Evolutionary conservation across 2,329 filamentous ascomycete genomes (phyloP).

Genomic region (Trichoderma sp.): DNA sequence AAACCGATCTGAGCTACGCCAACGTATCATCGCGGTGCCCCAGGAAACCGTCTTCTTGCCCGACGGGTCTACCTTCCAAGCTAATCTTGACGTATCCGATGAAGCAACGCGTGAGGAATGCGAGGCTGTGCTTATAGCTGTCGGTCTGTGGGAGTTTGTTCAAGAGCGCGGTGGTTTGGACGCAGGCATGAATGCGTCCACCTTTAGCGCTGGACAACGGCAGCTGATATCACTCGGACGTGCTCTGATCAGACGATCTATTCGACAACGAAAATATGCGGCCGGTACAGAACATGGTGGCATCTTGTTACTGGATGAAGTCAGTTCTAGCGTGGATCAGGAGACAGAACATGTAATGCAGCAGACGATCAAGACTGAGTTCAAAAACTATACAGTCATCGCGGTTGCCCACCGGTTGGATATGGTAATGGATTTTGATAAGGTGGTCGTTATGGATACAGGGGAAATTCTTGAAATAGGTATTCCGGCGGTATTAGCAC

Average conservation of each 20-base stretch:
- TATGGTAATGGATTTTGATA: neutral
- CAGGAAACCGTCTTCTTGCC: neutral
- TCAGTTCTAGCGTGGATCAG: neutral
- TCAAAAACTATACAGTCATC: neutral
- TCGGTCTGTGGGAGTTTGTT: constrained; percentile 41
- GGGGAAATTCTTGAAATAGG: neutral
- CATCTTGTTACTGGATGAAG: neutral
- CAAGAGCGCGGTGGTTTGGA: constrained; percentile 38
- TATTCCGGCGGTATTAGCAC: neutral
- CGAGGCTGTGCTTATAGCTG: neutral
- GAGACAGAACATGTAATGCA: neutral
- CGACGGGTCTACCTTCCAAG: neutral
- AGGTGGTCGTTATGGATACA: neutral
- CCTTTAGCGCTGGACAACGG: constrained; percentile 59
- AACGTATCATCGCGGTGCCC: neutral
- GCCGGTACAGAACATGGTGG: neutral
- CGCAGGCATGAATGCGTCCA: constrained; percentile 45
- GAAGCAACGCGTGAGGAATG: neutral
- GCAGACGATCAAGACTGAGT: neutral
- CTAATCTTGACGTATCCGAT: neutral
- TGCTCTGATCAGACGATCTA: constrained; percentile 49
- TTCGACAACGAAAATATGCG: neutral
- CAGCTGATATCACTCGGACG: constrained; percentile 65
- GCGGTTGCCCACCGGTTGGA: neutral
- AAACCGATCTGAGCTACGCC: neutral